Evolutionary conservation across 306 rosid genomes (phyloP).

Genomic region (barrel medic (Medicago truncatula)): MtrunA17r5.0-ANR NC_053044.1:56500501-56501000

Average conservation of each 20-base stretch:
- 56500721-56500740: not conserved
- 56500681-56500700: constrained; percentile 3
- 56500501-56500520: not conserved
- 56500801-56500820: constrained; percentile 46
- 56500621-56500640: constrained; percentile 19
- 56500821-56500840: constrained; percentile 47
- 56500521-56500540: constrained; percentile 8
- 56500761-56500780: constrained; percentile 55
- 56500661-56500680: constrained; percentile 23
- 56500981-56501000: constrained; percentile 45
- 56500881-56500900: constrained; percentile 58
- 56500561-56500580: not conserved
- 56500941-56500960: constrained; percentile 39
- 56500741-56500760: not conserved
- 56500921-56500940: constrained; percentile 51
- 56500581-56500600: not conserved
- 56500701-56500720: constrained; percentile 1
- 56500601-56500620: constrained; percentile 1
- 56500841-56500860: constrained; percentile 50
- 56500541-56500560: constrained; percentile 22
- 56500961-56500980: constrained; percentile 45
- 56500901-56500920: constrained; percentile 58
- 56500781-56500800: constrained; percentile 54
- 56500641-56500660: constrained; percentile 29
- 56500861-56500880: constrained; percentile 53